Base-by-base conservation (phyloP, 2,329 filamentous ascomycete species). In the Hypoxylon sp. region DNA sequence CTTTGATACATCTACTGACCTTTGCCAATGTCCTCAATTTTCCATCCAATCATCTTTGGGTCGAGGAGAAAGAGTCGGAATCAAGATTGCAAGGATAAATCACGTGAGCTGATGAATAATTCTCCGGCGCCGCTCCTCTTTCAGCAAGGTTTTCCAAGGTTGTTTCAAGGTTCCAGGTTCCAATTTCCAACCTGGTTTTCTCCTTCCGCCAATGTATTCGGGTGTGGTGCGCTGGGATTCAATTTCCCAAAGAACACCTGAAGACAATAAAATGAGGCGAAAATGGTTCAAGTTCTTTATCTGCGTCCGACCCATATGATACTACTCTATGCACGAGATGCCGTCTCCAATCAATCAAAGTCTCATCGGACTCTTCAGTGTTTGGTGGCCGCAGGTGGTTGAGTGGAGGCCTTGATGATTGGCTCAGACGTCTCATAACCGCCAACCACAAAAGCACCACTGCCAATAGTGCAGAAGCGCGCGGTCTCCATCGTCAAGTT, bases 401-500 rank as follows among this genome's bases (percentile, higher is more conserved):
- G 16, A 33, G 22, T 28, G 53, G 32, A 48, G 40, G 40, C 48
- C n/a, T 18, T 48, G 67, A 52, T 50, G 69, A 73, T 73, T 74
- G 72, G 72, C 30, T 67, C 20, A 68, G 63, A 64, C 42, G 18
- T 33, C 14, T 53, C 45, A 16, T 64, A 56, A 32, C 51, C 70
- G 67, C 67, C 64, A 38, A 45, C 51, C 64, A 52, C 32, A 18
- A 53, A 63, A 63, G 57, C 4, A 42, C 33, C 42, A 30, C 59
- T 33, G 18, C 72, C 71, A 74, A 73, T 74, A 49, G 69, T 51
- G 68, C 9, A 45, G 66, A 68, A 68, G 71, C 72, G 71, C 72
- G 72, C 72, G 70, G 36, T 72, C 67, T 71, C 51, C 42, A 33
- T 53, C 18, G 18, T 48, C 56, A 32, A 58, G 30, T 48, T 54